These are phyloP conservation scores for Picea glauca DNA, from an alignment of 75 land plant species.

Conservation along the genomic window DNA sequence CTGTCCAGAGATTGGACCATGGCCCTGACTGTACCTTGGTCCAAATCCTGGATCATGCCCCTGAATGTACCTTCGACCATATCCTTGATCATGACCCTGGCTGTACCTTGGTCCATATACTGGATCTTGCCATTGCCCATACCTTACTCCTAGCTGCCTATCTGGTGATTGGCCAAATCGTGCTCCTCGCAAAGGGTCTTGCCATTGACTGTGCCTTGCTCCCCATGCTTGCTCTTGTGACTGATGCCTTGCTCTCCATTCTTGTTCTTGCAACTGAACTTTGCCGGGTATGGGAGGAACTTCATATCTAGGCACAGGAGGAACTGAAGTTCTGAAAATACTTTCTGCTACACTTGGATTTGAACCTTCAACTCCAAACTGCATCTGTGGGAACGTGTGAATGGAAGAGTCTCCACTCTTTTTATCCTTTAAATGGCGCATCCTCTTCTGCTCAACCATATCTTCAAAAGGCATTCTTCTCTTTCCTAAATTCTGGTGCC, in stretches of 20 bases:
- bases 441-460: neutral
- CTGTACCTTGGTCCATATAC: neutral
- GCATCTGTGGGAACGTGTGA: neutral
- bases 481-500: neutral
- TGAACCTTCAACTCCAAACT: neutral
- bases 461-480: slow-evolving; percentile 6
- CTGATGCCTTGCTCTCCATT: neutral
- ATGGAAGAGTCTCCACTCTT: neutral
- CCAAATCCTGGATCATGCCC: neutral
- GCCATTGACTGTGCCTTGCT: neutral
- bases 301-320: neutral
- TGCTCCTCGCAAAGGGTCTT: neutral
- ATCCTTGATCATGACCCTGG: neutral
- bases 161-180: neutral
- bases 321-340: neutral
- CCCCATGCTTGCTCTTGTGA: slow-evolving; percentile 2
- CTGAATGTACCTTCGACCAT: neutral
- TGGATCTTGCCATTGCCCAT: neutral
- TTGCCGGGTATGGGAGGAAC: neutral
- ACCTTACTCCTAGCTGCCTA: neutral
- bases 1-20: neutral
- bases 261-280: neutral
- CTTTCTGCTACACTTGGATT: neutral
- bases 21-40: neutral
- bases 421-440: neutral